Percentiles rank a stretch among this genome's conserved stretches.
Conservation (phyloP, 164 flowering plant species). For the Akebia trifoliata region DNA sequence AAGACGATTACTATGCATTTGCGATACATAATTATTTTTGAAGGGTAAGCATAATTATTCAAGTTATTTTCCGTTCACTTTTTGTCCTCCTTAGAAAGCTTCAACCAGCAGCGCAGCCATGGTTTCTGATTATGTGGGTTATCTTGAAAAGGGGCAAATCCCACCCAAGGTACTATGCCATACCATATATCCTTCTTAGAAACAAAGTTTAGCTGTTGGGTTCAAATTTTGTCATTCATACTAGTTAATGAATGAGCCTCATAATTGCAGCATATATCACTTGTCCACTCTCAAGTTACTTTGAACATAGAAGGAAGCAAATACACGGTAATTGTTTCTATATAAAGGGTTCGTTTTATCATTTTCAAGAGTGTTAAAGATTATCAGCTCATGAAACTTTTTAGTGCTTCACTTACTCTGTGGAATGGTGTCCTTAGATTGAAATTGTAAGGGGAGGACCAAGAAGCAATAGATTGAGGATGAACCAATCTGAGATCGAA, state of each 20-base stretch:
- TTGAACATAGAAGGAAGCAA: slow-evolving; percentile 99
- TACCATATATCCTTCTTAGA: neutral
- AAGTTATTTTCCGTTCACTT: slow-evolving; percentile 1
- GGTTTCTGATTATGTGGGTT: slow-evolving; percentile 97
- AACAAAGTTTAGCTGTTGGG: neutral
- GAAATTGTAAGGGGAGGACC: slow-evolving; percentile 92
- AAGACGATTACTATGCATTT: neutral
- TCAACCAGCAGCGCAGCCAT: slow-evolving; percentile 87
- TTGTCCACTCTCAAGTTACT: slow-evolving; percentile 84
- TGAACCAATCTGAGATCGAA: slow-evolving; percentile 90
- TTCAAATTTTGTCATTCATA: slow-evolving; percentile 3
- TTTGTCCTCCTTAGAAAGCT: slow-evolving; percentile 64
- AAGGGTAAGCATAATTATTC: neutral
- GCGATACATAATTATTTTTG: neutral
- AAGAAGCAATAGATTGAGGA: slow-evolving; percentile 77
- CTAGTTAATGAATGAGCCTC: neutral
- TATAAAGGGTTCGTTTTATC: neutral
- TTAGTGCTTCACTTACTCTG: slow-evolving; percentile 8
- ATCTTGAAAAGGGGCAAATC: slow-evolving; percentile 98
- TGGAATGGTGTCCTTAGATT: slow-evolving; percentile 43
- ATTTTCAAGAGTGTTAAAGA: neutral
- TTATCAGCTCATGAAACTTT: slow-evolving; percentile 1
- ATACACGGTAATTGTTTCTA: slow-evolving; percentile 64
- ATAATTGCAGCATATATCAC: slow-evolving; percentile 85
- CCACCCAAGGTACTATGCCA: slow-evolving; percentile 81